Evolutionary conservation across 768 basidiomycete species (phyloP).

Genomic region (Aureoboletus auriporus): DNA sequence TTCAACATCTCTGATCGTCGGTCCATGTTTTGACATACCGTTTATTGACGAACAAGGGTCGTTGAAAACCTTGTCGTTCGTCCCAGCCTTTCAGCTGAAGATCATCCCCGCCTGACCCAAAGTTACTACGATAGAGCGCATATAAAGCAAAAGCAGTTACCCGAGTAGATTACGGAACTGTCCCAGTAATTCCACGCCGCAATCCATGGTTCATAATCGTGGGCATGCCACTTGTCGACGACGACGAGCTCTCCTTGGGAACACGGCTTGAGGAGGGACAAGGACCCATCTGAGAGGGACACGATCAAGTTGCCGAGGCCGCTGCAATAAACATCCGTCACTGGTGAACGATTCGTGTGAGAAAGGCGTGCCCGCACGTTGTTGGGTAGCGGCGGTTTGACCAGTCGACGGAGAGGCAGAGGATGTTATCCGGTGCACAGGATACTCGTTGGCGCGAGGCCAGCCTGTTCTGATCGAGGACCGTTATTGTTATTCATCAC

Average conservation of each 20-base stretch:
- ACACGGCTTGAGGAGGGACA: conserved; percentile 57
- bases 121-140: neutral
- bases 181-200: conserved; percentile 90
- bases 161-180: conserved; percentile 75
- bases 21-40: conserved; percentile 37
- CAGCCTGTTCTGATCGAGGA: conserved; percentile 37
- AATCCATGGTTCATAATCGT: conserved; percentile 94
- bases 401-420: conserved; percentile 95
- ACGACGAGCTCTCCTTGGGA: conserved; percentile 43
- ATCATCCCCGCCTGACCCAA: conserved; percentile 83
- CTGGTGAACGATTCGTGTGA: neutral
- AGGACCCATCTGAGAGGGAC: conserved; percentile 77
- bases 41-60: conserved; percentile 70
- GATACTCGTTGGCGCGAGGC: conserved; percentile 38
- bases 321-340: conserved; percentile 29
- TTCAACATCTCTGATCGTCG: neutral
- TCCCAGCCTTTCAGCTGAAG: conserved; percentile 91
- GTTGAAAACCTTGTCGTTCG: conserved; percentile 54
- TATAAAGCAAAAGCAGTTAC: conserved; percentile 35
- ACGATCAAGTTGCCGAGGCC: conserved; percentile 58
- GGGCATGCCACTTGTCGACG: conserved; percentile 72
- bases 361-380: conserved; percentile 34
- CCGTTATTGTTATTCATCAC: neutral
- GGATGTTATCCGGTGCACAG: conserved; percentile 49
- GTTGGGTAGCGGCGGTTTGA: conserved; percentile 59